phyloP scores from a whole-genome alignment of 2,329 filamentous ascomycete species.

The Juglanconis sp. region DNA sequence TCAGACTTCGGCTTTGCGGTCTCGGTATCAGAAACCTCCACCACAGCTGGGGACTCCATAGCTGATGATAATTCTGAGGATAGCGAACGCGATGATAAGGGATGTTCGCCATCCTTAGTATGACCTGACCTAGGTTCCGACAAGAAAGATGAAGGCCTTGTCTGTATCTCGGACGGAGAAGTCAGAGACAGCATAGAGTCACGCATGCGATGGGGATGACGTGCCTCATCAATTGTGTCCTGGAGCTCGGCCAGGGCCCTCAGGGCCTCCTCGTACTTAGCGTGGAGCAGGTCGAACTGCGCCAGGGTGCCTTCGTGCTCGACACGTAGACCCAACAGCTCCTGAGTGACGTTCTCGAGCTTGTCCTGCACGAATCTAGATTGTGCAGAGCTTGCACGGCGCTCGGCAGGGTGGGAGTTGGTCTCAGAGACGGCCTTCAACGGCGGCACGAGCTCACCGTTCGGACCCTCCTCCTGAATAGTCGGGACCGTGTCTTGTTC shows the following conservation, averaged over 20 bases:
- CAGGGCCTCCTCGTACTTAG: constrained; percentile 88
- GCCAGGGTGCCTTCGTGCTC: constrained; percentile 83
- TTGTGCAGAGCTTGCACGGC: constrained; percentile 69
- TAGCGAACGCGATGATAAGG: constrained; percentile 82
- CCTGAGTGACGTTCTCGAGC: constrained; percentile 84
- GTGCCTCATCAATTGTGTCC: constrained; percentile 76
- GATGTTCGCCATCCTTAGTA: constrained; percentile 62
- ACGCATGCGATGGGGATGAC: constrained; percentile 55
- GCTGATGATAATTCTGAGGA: constrained; percentile 91
- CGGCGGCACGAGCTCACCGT: constrained; percentile 33
- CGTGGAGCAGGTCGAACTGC: constrained; percentile 76
- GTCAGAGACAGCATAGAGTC: constrained; percentile 55
- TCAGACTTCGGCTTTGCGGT: constrained; percentile 41
- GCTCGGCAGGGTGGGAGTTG: constrained; percentile 29
- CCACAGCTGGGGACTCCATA: constrained; percentile 69
- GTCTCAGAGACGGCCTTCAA: constrained; percentile 22
- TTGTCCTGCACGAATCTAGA: constrained; percentile 87
- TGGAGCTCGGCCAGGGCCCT: constrained; percentile 80
- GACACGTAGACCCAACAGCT: constrained; percentile 83
- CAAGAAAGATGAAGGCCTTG: constrained; percentile 78
- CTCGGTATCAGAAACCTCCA: constrained; percentile 61
- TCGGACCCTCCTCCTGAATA: constrained; percentile 27
- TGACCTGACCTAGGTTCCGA: constrained; percentile 70
- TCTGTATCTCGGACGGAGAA: constrained; percentile 46
- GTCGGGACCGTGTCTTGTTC: constrained; percentile 17